Evolutionary conservation across 2,329 filamentous ascomycete genomes (phyloP).

Genomic region (Dothideomycetidae sp.): DNA sequence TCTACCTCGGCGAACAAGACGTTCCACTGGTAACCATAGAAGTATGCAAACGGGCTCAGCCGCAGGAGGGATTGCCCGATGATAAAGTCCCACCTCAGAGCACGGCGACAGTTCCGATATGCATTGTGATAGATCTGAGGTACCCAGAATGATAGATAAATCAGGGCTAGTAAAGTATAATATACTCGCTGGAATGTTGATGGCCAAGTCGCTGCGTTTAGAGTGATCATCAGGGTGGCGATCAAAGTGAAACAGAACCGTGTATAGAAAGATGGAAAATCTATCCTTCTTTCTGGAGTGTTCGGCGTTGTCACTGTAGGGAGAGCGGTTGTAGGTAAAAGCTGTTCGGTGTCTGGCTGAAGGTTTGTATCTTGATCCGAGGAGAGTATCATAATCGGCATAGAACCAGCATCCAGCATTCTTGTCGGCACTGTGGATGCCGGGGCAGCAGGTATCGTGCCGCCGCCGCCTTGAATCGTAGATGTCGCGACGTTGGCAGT

Average conservation of each 20-base stretch:
- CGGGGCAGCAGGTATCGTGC: constrained; percentile 1
- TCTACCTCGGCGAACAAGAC: constrained; percentile 66
- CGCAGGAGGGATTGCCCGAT: constrained; percentile 68
- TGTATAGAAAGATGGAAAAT: constrained; percentile 44
- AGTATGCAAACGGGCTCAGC: constrained; percentile 68
- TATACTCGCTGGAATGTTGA: constrained; percentile 38
- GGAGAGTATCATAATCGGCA: constrained; percentile 44
- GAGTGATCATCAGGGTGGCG: constrained; percentile 42
- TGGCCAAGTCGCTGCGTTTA: constrained; percentile 46
- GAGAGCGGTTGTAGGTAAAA: constrained; percentile 20
- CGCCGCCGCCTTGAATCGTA: not conserved
- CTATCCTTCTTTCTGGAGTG: constrained; percentile 16
- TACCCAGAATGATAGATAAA: constrained; percentile 80
- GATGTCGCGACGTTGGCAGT: constrained; percentile 8
- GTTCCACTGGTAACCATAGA: constrained; percentile 65
- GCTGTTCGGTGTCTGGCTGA: constrained; percentile 30
- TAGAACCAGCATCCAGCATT: constrained; percentile 33
- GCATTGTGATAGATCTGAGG: constrained; percentile 87
- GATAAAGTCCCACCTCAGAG: constrained; percentile 83
- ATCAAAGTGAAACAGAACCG: constrained; percentile 48
- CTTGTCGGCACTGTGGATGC: constrained; percentile 20
- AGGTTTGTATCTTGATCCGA: constrained; percentile 42
- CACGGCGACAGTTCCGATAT: constrained; percentile 79
- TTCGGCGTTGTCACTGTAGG: constrained; percentile 21
- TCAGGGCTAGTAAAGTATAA: constrained; percentile 49